A percentile compares a stretch with the other conserved stretches of the same genome.
Conservation (phyloP, 139 green algal genomes). For the Closterium sp. region DNA sequence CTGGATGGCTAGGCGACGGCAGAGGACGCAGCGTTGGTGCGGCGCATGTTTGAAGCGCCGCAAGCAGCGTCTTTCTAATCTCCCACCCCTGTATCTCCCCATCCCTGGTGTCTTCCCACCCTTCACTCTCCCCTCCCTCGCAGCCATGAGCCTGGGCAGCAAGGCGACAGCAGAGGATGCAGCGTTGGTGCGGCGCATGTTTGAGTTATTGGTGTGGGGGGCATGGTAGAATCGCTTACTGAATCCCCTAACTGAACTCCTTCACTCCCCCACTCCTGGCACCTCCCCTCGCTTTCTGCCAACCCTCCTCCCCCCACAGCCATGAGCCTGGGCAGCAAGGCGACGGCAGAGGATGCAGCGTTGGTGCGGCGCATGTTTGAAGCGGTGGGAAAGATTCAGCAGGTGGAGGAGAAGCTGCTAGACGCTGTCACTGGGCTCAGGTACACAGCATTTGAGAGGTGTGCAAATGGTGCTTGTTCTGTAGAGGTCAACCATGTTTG, state of each 20-base stretch:
- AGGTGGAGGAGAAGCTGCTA: slow-evolving; percentile 82
- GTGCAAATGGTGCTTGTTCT: too few relatives aligned
- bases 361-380: slow-evolving; percentile 40
- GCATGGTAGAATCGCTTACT: too few relatives aligned
- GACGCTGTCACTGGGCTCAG: slow-evolving; percentile 88
- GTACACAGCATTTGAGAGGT: neutral
- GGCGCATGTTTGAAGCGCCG: slow-evolving; percentile 25
- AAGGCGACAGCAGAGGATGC: slow-evolving; percentile 65
- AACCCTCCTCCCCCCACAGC: slow-evolving; percentile 47
- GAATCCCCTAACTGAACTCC: too few relatives aligned
- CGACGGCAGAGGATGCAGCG: slow-evolving; percentile 65
- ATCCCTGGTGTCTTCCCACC: too few relatives aligned
- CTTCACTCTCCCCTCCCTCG: too few relatives aligned
- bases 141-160: slow-evolving; percentile 83
- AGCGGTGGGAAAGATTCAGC: slow-evolving; percentile 51
- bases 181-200: slow-evolving; percentile 43
- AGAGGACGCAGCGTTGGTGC: slow-evolving; percentile 64
- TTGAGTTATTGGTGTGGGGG: too few relatives aligned
- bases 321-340: slow-evolving; percentile 79
- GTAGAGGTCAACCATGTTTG: too few relatives aligned
- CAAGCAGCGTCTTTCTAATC: too few relatives aligned
- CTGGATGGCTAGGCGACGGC: slow-evolving; percentile 65
- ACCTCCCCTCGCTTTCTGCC: neutral
- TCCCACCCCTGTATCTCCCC: too few relatives aligned
- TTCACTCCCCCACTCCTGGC: too few relatives aligned